These are phyloP conservation scores for Coffea humblotiana DNA, from an alignment of 305 asterid genomes.

Conservation along the genomic window DNA sequence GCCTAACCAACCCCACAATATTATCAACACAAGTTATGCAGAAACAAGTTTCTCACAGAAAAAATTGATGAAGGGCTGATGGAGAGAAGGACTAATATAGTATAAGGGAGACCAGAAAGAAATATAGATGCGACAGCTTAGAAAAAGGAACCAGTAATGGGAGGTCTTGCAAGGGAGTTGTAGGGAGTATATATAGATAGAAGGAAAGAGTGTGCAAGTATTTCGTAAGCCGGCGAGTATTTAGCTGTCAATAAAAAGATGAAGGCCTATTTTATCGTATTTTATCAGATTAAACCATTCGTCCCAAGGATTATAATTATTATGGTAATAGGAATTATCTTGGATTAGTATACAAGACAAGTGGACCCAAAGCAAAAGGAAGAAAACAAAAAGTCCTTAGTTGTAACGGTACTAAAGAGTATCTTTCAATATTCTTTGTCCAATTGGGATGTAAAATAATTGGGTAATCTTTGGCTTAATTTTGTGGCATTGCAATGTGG, in stretches of 20 bases:
- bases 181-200: constrained; percentile 40
- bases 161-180: not conserved
- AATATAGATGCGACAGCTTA: too few species aligned
- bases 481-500: not conserved
- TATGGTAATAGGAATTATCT: not conserved
- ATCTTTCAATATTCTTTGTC: not conserved
- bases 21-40: not conserved
- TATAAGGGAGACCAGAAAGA: not conserved
- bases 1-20: too few species aligned
- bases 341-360: not conserved
- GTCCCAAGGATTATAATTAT: not conserved
- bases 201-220: not conserved
- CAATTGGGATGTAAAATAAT: not conserved
- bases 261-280: too few species aligned
- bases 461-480: not conserved
- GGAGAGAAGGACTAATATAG: not conserved
- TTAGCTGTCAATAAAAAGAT: constrained; percentile 34
- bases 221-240: not conserved
- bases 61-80: not conserved
- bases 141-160: not conserved
- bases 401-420: not conserved
- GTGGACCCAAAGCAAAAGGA: not conserved
- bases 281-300: not conserved
- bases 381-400: not conserved
- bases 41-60: not conserved